Percentiles rank a stretch among this genome's conserved stretches.
Conservation (phyloP, 768 basidiomycete species). For the Naematelia aurantialba region DNA sequence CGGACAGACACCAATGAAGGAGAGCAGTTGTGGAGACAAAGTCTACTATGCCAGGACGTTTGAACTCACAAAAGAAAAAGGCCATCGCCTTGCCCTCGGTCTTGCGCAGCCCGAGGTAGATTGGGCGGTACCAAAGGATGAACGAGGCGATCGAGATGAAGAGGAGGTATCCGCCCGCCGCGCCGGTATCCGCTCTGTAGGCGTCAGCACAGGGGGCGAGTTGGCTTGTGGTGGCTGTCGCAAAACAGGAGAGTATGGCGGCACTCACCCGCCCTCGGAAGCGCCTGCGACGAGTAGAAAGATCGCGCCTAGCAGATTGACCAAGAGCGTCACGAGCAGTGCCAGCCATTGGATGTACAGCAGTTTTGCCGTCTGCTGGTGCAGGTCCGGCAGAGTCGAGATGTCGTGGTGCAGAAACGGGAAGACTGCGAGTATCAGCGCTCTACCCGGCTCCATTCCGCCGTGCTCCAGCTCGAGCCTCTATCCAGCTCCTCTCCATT, state of each 20-base stretch:
- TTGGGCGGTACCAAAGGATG: slow-evolving; percentile 92
- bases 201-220: too few relatives aligned
- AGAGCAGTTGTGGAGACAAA: too few relatives aligned
- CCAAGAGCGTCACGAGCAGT: slow-evolving; percentile 69
- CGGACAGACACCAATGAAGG: too few relatives aligned
- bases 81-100: slow-evolving; percentile 54
- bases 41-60: not conserved
- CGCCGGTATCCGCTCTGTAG: slow-evolving; percentile 44
- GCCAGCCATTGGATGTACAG: slow-evolving; percentile 93
- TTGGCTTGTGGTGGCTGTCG: too few relatives aligned
- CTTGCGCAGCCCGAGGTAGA: slow-evolving; percentile 98
- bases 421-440: too few relatives aligned
- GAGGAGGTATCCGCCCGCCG: slow-evolving; percentile 58
- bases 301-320: slow-evolving; percentile 90
- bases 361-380: slow-evolving; percentile 81
- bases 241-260: not conserved
- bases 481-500: not conserved
- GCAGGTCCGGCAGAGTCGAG: slow-evolving; percentile 52
- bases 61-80: slow-evolving; percentile 47
- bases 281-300: slow-evolving; percentile 75
- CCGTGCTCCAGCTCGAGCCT: too few relatives aligned
- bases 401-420: slow-evolving; percentile 95
- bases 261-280: slow-evolving; percentile 56
- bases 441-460: too few relatives aligned
- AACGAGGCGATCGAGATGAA: slow-evolving; percentile 77